Evolutionary conservation across 177 flowering plant species (phyloP).

Genomic region (Viscum album): DNA sequence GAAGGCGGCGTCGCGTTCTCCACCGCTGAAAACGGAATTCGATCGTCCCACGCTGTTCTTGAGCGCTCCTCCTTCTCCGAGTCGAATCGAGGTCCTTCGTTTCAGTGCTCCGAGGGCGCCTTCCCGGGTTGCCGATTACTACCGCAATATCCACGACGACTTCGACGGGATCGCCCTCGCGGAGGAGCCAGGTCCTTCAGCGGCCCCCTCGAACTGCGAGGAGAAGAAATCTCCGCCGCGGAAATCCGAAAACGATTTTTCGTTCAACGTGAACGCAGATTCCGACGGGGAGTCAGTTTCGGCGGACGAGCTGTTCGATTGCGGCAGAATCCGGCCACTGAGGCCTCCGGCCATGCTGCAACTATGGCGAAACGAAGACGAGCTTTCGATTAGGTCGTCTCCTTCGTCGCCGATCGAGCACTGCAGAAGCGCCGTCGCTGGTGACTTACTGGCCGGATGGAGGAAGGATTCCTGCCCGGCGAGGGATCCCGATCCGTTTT

Average conservation of each 20-base stretch:
- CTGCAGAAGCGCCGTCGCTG: slow-evolving; percentile 24
- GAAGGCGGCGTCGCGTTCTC: not conserved
- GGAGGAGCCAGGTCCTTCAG: not conserved
- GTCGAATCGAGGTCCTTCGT: slow-evolving; percentile 27
- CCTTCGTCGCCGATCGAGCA: slow-evolving; percentile 23
- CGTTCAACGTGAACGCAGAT: slow-evolving; percentile 29
- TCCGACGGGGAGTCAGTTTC: not conserved
- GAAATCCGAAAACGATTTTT: slow-evolving; percentile 32
- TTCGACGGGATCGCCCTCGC: not conserved
- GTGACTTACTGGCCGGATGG: slow-evolving; percentile 29
- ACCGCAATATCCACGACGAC: slow-evolving; percentile 22
- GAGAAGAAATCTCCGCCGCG: slow-evolving; percentile 28
- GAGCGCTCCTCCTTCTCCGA: slow-evolving; percentile 45
- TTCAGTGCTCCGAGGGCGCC: slow-evolving; percentile 65
- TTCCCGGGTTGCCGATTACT: slow-evolving; percentile 26
- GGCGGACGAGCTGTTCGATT: not conserved
- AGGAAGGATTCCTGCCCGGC: slow-evolving; percentile 20
- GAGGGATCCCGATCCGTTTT: slow-evolving; percentile 23
- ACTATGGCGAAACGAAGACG: not conserved
- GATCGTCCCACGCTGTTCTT: slow-evolving; percentile 28
- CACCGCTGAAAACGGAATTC: slow-evolving; percentile 20
- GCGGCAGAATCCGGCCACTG: slow-evolving; percentile 1
- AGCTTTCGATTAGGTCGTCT: not conserved
- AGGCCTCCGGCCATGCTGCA: not conserved
- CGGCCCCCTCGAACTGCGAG: slow-evolving; percentile 40